A percentile compares a stretch with the other conserved stretches of the same genome.
Conservation (phyloP, 108 stramenopile genomes). For the Nitzschia sp. region DNA sequence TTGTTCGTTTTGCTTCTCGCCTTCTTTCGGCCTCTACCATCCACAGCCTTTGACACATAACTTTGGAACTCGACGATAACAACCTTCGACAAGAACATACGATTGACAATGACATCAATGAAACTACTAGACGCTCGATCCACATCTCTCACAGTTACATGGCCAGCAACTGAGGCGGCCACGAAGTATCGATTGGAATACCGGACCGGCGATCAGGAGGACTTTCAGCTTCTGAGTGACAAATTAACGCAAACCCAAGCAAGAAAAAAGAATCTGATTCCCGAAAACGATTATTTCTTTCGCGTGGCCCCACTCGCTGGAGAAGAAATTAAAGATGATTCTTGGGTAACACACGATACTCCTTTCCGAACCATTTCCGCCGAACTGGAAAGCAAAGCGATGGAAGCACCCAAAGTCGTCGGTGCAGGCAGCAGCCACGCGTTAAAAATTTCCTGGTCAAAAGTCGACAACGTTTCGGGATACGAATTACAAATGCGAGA, state of each 20-base stretch:
- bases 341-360: slow-evolving; percentile 39
- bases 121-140: slow-evolving; percentile 63
- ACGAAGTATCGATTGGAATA: slow-evolving; percentile 65
- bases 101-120: slow-evolving; percentile 31
- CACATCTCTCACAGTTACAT: slow-evolving; percentile 69
- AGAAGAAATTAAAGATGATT: slow-evolving; percentile 19
- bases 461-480: slow-evolving; percentile 20
- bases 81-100: background rate
- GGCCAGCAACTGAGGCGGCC: slow-evolving; percentile 48
- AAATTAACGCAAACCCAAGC: slow-evolving; percentile 64
- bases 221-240: slow-evolving; percentile 61
- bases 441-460: slow-evolving; percentile 58
- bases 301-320: slow-evolving; percentile 53
- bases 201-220: slow-evolving; percentile 47
- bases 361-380: slow-evolving; percentile 36
- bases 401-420: slow-evolving; percentile 47
- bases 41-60: too few relatives aligned
- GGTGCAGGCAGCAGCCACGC: slow-evolving; percentile 44
- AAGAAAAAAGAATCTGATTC: slow-evolving; percentile 58
- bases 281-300: slow-evolving; percentile 57
- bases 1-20: too few relatives aligned
- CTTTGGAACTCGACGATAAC: too few relatives aligned
- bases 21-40: too few relatives aligned
- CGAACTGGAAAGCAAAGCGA: slow-evolving; percentile 37
- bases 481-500: slow-evolving; percentile 85